phyloP scores from a whole-genome alignment of 371 early-diverging fungal genomes.

The Lichtheimia corymbifera region DNA sequence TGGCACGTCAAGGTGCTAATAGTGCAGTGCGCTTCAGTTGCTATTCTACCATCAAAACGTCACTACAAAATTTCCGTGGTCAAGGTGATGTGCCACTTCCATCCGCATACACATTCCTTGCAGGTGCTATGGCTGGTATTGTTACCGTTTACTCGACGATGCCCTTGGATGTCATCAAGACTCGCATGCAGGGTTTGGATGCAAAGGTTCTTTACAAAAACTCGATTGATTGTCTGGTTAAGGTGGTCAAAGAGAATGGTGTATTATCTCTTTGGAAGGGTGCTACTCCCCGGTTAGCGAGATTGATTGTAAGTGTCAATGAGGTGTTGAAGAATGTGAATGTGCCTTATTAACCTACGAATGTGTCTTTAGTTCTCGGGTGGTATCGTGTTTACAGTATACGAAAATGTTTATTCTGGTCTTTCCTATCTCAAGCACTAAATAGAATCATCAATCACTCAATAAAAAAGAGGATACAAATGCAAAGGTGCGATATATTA shows the following conservation, averaged over 20 bases:
- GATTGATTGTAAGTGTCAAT: slow-evolving; percentile 73
- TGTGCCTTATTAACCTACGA: neutral
- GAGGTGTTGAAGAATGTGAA: neutral
- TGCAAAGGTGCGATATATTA: slow-evolving; percentile 3
- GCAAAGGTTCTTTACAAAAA: slow-evolving; percentile 70
- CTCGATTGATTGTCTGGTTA: slow-evolving; percentile 73
- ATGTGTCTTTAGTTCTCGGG: slow-evolving; percentile 74
- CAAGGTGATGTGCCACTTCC: slow-evolving; percentile 57
- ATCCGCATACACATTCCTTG: slow-evolving; percentile 67
- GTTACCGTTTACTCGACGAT: slow-evolving; percentile 92
- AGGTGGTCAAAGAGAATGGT: slow-evolving; percentile 76
- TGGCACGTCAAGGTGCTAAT: slow-evolving; percentile 92
- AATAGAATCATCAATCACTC: neutral
- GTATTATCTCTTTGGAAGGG: slow-evolving; percentile 89
- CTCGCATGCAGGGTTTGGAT: slow-evolving; percentile 86
- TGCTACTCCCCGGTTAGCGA: slow-evolving; percentile 85
- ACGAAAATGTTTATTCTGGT: slow-evolving; percentile 71
- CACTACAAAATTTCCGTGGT: slow-evolving; percentile 43
- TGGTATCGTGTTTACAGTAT: slow-evolving; percentile 91
- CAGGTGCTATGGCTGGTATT: slow-evolving; percentile 84
- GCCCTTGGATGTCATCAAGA: slow-evolving; percentile 95
- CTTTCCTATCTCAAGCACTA: slow-evolving; percentile 21
- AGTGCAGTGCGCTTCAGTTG: slow-evolving; percentile 87
- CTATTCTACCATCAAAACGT: slow-evolving; percentile 78
- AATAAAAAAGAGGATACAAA: slow-evolving; percentile 9